phyloP scores from a whole-genome alignment of 176 grass and related monocot genomes.

The Ensete ventricosum region DNA sequence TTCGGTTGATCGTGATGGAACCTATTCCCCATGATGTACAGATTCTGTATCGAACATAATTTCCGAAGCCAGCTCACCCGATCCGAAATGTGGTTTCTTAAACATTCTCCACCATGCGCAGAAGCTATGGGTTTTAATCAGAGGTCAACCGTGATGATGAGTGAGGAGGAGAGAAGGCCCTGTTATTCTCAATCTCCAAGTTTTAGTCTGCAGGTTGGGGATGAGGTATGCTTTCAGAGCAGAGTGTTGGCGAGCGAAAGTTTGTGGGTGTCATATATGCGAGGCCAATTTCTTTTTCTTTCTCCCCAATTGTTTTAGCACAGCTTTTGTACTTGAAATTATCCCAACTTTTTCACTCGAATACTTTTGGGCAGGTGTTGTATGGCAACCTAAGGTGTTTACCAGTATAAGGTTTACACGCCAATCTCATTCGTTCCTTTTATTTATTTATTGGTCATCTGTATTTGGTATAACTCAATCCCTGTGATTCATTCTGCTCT shows the following conservation, averaged over 20 bases:
- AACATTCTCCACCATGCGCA: background rate
- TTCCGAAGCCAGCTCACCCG: background rate
- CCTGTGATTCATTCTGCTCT: no score
- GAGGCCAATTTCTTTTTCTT: background rate
- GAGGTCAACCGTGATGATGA: background rate
- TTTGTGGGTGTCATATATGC: background rate
- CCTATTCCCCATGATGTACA: background rate
- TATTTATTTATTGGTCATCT: no score
- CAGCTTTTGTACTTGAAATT: background rate
- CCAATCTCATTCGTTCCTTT: no score
- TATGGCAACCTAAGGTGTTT: no score
- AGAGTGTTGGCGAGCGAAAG: background rate
- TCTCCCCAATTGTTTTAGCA: background rate
- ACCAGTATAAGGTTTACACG: no score
- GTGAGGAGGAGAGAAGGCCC: no score
- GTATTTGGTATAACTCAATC: no score
- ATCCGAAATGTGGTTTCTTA: background rate
- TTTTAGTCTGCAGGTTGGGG: background rate
- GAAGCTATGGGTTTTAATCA: background rate
- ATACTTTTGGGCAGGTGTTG: no score
- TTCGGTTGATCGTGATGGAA: constrained; percentile 34
- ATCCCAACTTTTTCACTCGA: background rate
- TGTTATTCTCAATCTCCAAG: background rate
- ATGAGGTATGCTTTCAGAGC: background rate
- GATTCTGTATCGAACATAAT: background rate